Evolutionary conservation across 768 basidiomycete species (phyloP).

Genomic region (Tricholomella constricta): DNA sequence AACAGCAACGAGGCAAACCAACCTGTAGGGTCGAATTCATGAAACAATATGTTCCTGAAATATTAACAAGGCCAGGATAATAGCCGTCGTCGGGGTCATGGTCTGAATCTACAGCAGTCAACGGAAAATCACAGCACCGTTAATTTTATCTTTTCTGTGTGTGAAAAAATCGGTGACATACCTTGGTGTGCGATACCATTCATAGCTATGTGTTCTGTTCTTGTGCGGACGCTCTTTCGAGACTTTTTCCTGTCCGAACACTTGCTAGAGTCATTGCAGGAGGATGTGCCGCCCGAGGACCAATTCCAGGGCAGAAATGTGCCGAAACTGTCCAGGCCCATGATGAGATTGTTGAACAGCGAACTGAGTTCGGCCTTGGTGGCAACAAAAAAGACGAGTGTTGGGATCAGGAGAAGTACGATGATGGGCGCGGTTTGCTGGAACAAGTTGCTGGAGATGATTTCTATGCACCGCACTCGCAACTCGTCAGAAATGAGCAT

Average conservation of each 20-base stretch:
- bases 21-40: conserved; percentile 97
- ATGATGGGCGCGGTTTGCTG: conserved; percentile 61
- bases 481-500: conserved; percentile 48
- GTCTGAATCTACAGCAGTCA: conserved; percentile 19
- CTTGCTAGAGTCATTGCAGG: conserved; percentile 15
- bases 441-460: conserved; percentile 43
- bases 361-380: conserved; percentile 28
- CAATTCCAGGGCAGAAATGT: conserved; percentile 66
- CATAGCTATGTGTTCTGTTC: conserved; percentile 58
- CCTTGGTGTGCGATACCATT: conserved; percentile 35
- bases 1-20: conserved; percentile 18
- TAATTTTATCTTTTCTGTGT: too few relatives aligned
- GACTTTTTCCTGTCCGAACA: conserved; percentile 43
- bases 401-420: conserved; percentile 55
- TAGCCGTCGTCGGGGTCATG: conserved; percentile 43
- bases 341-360: conserved; percentile 31
- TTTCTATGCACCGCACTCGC: conserved; percentile 39
- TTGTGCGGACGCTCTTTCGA: conserved; percentile 53
- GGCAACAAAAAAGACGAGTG: conserved; percentile 47
- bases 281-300: conserved; percentile 32
- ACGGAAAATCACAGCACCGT: conserved; percentile 3
- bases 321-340: conserved; percentile 65
- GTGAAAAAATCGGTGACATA: conserved; percentile 3
- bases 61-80: conserved; percentile 93
- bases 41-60: conserved; percentile 96